Conservation (phyloP, 306 rosid species). For the Gastrolobium villosum region DNA sequence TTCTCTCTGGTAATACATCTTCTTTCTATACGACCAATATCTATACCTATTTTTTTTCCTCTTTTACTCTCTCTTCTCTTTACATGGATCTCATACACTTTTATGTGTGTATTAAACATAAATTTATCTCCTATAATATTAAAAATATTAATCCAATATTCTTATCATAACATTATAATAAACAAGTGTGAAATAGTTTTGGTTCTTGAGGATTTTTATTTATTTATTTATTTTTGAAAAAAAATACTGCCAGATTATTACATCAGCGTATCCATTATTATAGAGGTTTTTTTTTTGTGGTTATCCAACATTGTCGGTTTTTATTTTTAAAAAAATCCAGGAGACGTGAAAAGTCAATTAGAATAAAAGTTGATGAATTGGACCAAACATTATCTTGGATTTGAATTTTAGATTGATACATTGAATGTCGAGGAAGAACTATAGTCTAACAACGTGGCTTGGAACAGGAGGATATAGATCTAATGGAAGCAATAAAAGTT, state of each 20-base stretch:
- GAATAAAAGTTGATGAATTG: not conserved
- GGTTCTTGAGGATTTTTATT: not conserved
- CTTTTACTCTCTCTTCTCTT: too few species aligned
- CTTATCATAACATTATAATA: too few species aligned
- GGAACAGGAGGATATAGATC: conserved; percentile 66
- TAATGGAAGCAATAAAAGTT: conserved; percentile 62
- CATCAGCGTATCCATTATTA: not conserved
- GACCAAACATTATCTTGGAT: not conserved
- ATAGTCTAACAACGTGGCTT: not conserved
- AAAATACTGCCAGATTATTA: not conserved
- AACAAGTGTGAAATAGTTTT: not conserved
- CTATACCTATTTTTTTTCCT: too few species aligned
- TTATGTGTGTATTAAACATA: too few species aligned
- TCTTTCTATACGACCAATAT: too few species aligned
- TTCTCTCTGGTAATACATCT: too few species aligned
- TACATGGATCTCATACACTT: too few species aligned
- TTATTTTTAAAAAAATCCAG: not conserved
- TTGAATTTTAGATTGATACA: not conserved
- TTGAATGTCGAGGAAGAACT: not conserved
- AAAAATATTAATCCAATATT: too few species aligned
- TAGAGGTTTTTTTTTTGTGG: not conserved
- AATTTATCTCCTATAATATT: too few species aligned
- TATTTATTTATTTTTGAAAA: not conserved
- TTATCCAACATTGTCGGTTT: not conserved
- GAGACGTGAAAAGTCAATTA: not conserved